Evolutionary conservation across 495 filamentous ascomycete genomes (phyloP).

Genomic region (Glutinoglossum americanum): DNA sequence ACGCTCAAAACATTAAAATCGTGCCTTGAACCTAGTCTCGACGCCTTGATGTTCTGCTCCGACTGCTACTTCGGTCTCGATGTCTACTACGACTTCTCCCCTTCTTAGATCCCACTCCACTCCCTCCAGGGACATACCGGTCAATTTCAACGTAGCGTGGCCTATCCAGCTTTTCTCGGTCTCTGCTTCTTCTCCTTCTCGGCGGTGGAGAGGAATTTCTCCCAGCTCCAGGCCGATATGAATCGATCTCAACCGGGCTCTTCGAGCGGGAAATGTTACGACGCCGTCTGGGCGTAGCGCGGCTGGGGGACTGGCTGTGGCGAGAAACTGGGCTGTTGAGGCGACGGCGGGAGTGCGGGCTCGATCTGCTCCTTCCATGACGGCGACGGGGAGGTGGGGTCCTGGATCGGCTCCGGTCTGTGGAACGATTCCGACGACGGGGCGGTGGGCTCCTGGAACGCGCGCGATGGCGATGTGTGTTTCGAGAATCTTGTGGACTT

Average conservation of each 20-base stretch:
- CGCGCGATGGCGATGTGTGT: not conserved
- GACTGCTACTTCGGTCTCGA: not conserved
- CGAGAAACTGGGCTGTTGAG: not conserved
- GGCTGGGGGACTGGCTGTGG: not conserved
- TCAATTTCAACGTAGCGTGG: not conserved
- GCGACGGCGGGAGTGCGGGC: not conserved
- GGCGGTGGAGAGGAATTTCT: not conserved
- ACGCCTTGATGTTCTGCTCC: constrained; percentile 3
- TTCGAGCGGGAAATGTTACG: constrained; percentile 1
- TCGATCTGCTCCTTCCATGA: constrained; percentile 1
- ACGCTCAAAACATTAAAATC: not conserved
- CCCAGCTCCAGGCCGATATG: not conserved
- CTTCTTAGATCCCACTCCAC: not conserved
- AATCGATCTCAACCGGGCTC: constrained; percentile 3
- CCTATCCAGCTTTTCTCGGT: not conserved
- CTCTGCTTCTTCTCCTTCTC: not conserved
- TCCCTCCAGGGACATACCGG: constrained; percentile 4
- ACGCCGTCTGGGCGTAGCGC: not conserved
- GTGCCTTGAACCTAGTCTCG: not conserved
- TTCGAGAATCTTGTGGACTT: not conserved
- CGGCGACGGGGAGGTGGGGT: constrained; percentile 1
- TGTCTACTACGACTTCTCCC: constrained; percentile 1
- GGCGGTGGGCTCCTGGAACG: constrained; percentile 1
- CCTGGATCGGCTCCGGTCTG: not conserved
- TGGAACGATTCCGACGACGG: constrained; percentile 2